Evolutionary conservation across 805 yeast genomes (phyloP), one percentile per base, ranked within the genome.

Genomic region (Candida germanica): DNA sequence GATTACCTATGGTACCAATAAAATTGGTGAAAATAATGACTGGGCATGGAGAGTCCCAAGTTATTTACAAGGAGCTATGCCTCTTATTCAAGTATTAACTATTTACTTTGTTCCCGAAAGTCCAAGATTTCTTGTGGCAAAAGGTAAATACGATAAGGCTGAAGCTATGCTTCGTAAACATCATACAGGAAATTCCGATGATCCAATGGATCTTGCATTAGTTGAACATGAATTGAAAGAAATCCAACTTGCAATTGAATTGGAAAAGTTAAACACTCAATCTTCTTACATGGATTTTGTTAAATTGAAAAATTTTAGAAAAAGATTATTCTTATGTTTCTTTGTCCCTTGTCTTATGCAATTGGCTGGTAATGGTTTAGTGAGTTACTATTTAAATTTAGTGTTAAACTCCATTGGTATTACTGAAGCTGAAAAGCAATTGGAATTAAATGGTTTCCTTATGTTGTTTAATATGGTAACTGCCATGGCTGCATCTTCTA

Each of bases 1-100:
- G 73, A 64, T 67, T 33, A 61, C 76, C 3, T 73, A 60, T 44
- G 80, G 78, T 49, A 61, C 75, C 12, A 32, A 29, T 28, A 42
- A 50, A 19, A 41, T 60, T 9, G 26, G 43, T 6, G 44, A 29
- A 29, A 49, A 58, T 25, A 46, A 31, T 31, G 49, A 58, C 21
- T 66, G 69, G 64, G 58, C 69, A 18, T 77, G 81, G 81, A 71
- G 77, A 56, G 58, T 76, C 36, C 82, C 83, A 26, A 63, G 77
- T 9, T 64, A 64, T 33, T 40, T 77, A 27, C 83, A 77, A 54
- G 75, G 70, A 27, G 49, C 61, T 12, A 57, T 71, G 43, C 79
- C 82, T 2, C 16, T 66, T 3, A 12, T 69, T 16, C 78, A 73
- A 48, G 15, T 62, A 7, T 3, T 43, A 3, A 48, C 64, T 18